Base-by-base conservation (phyloP, 768 basidiomycete genomes). In the Amanita inopinata region DNA sequence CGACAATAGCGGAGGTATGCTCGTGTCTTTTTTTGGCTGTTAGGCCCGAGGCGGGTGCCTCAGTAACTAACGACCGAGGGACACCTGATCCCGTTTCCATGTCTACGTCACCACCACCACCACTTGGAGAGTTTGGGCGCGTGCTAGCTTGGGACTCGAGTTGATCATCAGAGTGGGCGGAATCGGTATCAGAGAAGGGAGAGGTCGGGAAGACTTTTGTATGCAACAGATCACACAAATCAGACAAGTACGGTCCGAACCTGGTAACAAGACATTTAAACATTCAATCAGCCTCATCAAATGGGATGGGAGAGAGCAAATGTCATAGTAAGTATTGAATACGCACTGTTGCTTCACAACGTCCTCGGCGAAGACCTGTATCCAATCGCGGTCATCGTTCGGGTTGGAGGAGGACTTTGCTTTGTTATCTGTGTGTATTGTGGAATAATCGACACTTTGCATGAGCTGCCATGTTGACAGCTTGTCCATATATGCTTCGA, bases 401-500 rank as follows among this genome's bases (percentile, higher is more conserved):
- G 51, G 49, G 19, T 33, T 31, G 38, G 46, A 46, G 48, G 40
- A 52, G 36, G 33, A 38, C 32, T 45, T 38, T 37, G 38, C 54
- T 14, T 27, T 45, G 43, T 43, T 51, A 14, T 30, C 12, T n/a
- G 19, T 39, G n/a, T 14, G 28, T 32, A 47, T 24, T 18, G 40
- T 19, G 30, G 46, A 41, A n/a, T 43, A 30, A 17, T 63, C 56
- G 9, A 72, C 53, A 3, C 52, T 55, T 18, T 64, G 59, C 44
- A 81, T 56, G 15, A 88, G 71, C 53, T 88, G 86, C 83, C 83
- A 85, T 61, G 72, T 77, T 3, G 80, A 82, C 5, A 89, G 58
- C 52, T 79, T 83, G 59, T 88, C 85, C 80, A 86, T 84, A 58
- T 81, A 78, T 1, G 66, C 63, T 55, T 88, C 83, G 1, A 86